A percentile compares a stretch with the other conserved stretches of the same genome.
Evolutionary conservation across 306 rosid genomes (phyloP).

Genomic region (Inga laurina): DNA sequence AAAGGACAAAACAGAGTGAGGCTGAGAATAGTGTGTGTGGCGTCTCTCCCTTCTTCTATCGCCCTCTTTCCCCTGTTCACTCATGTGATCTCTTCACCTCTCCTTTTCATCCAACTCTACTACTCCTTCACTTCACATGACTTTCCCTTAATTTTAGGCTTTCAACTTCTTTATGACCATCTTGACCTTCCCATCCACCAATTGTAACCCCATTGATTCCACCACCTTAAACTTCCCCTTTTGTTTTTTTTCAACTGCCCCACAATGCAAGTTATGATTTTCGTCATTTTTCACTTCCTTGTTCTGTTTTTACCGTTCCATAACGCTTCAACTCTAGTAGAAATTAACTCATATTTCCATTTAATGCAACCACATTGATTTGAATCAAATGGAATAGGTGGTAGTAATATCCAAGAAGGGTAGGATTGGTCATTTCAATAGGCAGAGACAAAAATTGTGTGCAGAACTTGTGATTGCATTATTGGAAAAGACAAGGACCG

Average conservation of each 20-base stretch:
- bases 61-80: slow-evolving; percentile 20
- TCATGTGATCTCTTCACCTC: slow-evolving; percentile 43
- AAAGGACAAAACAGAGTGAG: slow-evolving; percentile 42
- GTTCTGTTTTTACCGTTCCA: not conserved
- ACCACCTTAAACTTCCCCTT: not conserved
- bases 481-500: slow-evolving; percentile 7
- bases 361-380: not conserved
- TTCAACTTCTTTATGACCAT: not conserved
- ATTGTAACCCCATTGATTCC: not conserved
- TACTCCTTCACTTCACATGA: slow-evolving; percentile 40
- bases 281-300: not conserved
- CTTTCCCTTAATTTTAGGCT: slow-evolving; percentile 10
- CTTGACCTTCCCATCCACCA: not conserved
- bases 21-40: slow-evolving; percentile 41
- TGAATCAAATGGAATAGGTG: not conserved
- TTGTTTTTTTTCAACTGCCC: not conserved
- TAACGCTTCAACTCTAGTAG: not conserved
- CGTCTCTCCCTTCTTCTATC: slow-evolving; percentile 27
- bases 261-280: not conserved
- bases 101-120: slow-evolving; percentile 42
- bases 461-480: not conserved
- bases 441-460: slow-evolving; percentile 5
- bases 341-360: not conserved
- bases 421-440: not conserved
- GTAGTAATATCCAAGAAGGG: not conserved